These are phyloP conservation scores for Saturnispora gosingensis DNA, from an alignment of 805 yeast genomes.

Conservation along the genomic window DNA sequence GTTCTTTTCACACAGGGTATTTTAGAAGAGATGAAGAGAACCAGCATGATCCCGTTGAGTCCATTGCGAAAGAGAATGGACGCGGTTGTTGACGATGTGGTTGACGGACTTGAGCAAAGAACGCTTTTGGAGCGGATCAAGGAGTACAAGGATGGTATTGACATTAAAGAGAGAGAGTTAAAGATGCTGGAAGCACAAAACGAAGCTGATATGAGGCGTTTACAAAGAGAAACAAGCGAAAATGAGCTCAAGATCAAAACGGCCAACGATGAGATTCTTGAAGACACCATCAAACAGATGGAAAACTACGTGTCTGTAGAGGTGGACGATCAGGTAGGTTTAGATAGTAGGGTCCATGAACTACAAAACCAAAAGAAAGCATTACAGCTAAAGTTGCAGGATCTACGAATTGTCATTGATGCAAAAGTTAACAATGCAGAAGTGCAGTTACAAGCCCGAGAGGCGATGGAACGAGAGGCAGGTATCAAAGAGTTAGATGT, in stretches of 20 bases:
- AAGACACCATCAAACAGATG: constrained; percentile 1
- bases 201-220: neutral
- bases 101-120: constrained; percentile 2
- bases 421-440: neutral
- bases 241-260: neutral
- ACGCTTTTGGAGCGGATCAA: neutral
- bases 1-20: neutral
- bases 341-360: neutral
- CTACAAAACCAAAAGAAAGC: neutral
- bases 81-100: constrained; percentile 1
- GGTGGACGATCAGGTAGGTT: neutral
- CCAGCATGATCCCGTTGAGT: constrained; percentile 2
- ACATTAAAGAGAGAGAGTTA: constrained; percentile 2
- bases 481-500: neutral
- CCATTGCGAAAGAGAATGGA: constrained; percentile 2
- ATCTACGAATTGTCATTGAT: neutral
- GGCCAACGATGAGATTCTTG: neutral
- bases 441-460: neutral
- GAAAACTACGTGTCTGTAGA: neutral
- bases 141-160: constrained; percentile 3
- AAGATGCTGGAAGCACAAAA: neutral
- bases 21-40: neutral
- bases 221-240: neutral
- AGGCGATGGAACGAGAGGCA: neutral
- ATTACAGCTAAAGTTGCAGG: neutral